phyloP scores from a whole-genome alignment of 2,329 filamentous ascomycete genomes.

The Pyrenochaeta sp. region DNA sequence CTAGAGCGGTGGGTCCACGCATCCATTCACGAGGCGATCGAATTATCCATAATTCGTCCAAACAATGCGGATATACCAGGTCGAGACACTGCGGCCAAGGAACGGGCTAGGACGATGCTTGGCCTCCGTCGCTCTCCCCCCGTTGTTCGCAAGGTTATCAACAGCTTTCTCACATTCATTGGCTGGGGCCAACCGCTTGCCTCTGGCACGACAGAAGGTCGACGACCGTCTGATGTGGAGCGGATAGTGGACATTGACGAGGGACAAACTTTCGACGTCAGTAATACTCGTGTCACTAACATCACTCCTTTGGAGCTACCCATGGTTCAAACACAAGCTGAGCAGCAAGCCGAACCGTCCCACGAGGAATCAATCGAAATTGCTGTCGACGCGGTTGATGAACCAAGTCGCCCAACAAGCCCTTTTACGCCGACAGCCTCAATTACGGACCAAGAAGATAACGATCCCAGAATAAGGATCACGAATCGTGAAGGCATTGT shows the following conservation, averaged over 20 bases:
- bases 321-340: conserved; percentile 11
- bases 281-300: conserved; percentile 28
- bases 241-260: conserved; percentile 5
- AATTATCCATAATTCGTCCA: conserved; percentile 36
- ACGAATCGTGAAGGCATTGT: conserved; percentile 48
- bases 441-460: conserved; percentile 30
- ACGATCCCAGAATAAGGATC: conserved; percentile 48
- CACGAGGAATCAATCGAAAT: conserved; percentile 13
- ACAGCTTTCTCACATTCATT: conserved; percentile 29
- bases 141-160: conserved; percentile 28
- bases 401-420: conserved; percentile 25
- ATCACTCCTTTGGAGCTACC: conserved; percentile 32
- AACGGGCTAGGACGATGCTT: conserved; percentile 28
- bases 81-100: conserved; percentile 28
- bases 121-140: conserved; percentile 33
- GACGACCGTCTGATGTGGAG: conserved; percentile 1
- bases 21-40: conserved; percentile 37
- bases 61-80: conserved; percentile 38
- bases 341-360: conserved; percentile 3
- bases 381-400: conserved; percentile 15
- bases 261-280: conserved; percentile 25
- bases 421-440: conserved; percentile 35
- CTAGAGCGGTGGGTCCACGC: conserved; percentile 37
- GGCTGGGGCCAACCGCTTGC: conserved; percentile 32
- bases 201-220: conserved; percentile 1